Evolutionary conservation across 208 protist species (phyloP).

Genomic region (Wallacemonas sp.): DNA sequence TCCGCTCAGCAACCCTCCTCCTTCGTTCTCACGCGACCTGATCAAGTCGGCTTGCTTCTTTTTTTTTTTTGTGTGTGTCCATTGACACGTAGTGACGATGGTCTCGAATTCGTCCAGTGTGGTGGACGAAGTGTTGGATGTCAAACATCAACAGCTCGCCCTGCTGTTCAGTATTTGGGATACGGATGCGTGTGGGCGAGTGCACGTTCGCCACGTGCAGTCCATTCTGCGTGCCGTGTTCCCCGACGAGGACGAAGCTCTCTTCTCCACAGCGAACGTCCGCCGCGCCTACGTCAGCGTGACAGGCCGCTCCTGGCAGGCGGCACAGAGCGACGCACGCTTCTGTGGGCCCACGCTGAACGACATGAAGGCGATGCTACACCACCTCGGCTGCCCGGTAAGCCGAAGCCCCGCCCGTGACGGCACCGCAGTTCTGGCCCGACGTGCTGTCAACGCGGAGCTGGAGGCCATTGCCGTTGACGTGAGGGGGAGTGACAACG

Average conservation of each 20-base stretch:
- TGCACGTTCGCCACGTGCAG: slow-evolving; percentile 30
- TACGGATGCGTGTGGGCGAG: slow-evolving; percentile 35
- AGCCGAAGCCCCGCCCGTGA: slow-evolving; percentile 5
- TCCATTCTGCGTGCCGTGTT: slow-evolving; percentile 61
- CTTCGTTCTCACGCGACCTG: no score
- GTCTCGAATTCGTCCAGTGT: background rate
- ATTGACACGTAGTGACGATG: background rate
- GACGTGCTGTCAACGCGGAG: slow-evolving; percentile 16
- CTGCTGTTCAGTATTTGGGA: slow-evolving; percentile 67
- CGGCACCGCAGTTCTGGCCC: slow-evolving; percentile 11
- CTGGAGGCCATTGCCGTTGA: no score
- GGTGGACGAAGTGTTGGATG: slow-evolving; percentile 21
- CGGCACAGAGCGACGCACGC: background rate
- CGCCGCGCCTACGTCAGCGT: slow-evolving; percentile 20
- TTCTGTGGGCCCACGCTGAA: slow-evolving; percentile 21
- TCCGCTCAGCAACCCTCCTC: no score
- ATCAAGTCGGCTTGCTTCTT: background rate
- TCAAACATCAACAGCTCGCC: slow-evolving; percentile 65
- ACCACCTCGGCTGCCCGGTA: slow-evolving; percentile 14
- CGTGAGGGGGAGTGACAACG: no score
- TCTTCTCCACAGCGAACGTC: background rate
- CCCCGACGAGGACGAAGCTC: background rate
- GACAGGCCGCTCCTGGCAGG: slow-evolving; percentile 17
- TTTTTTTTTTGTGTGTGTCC: background rate
- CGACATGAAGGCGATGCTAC: slow-evolving; percentile 44